Evolutionary conservation across 371 early-diverging fungal genomes (phyloP).

Genomic region (Zopfochytrium polystomum): DNA sequence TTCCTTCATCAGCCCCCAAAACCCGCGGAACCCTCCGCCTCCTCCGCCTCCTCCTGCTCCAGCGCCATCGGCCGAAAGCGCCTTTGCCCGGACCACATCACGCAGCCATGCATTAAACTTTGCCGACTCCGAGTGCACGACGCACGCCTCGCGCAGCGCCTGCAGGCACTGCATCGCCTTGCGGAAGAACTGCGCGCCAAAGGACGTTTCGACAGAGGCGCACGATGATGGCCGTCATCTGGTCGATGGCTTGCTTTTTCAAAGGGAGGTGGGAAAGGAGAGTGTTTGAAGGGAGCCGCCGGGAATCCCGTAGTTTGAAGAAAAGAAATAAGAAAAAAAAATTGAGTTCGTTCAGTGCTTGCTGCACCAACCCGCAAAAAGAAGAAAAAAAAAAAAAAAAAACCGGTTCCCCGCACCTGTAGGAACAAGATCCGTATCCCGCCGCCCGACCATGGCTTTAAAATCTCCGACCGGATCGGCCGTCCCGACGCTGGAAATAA

Average conservation of each 20-base stretch:
- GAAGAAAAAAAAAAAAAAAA: too few species aligned
- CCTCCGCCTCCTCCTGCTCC: too few species aligned
- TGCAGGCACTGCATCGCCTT: constrained; percentile 55
- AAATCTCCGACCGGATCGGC: constrained; percentile 62
- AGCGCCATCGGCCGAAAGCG: background rate
- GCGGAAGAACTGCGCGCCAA: constrained; percentile 54
- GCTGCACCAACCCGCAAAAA: too few species aligned
- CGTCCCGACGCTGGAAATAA: constrained; percentile 49
- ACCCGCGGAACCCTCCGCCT: background rate
- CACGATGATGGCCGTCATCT: constrained; percentile 54
- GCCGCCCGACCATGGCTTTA: constrained; percentile 50
- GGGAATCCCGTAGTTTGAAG: too few species aligned
- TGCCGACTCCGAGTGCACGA: constrained; percentile 43
- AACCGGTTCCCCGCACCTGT: constrained; percentile 31
- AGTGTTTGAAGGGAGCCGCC: too few species aligned
- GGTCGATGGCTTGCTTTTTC: constrained; percentile 60
- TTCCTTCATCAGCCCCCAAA: constrained; percentile 24
- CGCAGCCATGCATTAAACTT: constrained; percentile 45
- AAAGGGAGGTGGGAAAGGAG: too few species aligned
- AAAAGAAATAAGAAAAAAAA: too few species aligned
- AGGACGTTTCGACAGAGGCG: constrained; percentile 51
- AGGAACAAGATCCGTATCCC: constrained; percentile 43
- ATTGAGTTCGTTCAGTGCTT: too few species aligned
- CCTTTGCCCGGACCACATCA: constrained; percentile 22
- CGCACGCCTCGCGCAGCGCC: constrained; percentile 46